phyloP scores from a whole-genome alignment of 257 asterid genomes.

The Jacaranda copaia region DNA sequence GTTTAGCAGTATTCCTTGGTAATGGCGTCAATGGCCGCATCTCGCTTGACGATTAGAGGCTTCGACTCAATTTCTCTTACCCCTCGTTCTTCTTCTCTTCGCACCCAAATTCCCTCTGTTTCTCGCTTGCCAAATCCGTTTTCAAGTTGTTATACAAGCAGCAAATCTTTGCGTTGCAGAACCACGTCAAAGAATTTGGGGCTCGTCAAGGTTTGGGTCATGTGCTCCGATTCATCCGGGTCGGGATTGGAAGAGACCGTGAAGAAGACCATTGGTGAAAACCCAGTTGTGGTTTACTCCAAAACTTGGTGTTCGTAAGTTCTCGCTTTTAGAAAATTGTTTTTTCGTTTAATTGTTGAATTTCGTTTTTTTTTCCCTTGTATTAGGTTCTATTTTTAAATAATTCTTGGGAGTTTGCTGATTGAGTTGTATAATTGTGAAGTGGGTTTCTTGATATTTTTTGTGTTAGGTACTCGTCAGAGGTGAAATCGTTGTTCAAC shows the following conservation, averaged over 20 bases:
- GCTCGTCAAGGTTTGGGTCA: slow-evolving; percentile 56
- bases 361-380: background rate
- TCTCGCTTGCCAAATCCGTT: slow-evolving; percentile 21
- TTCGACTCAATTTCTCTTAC: slow-evolving; percentile 22
- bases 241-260: slow-evolving; percentile 68
- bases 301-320: slow-evolving; percentile 96
- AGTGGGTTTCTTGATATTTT: slow-evolving; percentile 19
- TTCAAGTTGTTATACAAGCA: slow-evolving; percentile 14
- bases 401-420: background rate
- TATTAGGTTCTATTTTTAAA: no score
- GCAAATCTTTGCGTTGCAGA: slow-evolving; percentile 26
- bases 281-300: slow-evolving; percentile 92
- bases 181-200: slow-evolving; percentile 38
- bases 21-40: slow-evolving; percentile 54
- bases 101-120: slow-evolving; percentile 28
- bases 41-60: slow-evolving; percentile 39
- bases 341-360: background rate
- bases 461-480: slow-evolving; percentile 66
- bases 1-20: background rate
- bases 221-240: slow-evolving; percentile 66
- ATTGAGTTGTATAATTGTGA: background rate
- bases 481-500: slow-evolving; percentile 86
- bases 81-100: slow-evolving; percentile 27
- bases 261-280: slow-evolving; percentile 59
- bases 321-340: background rate